Evolutionary conservation across 2,329 filamentous ascomycete genomes (phyloP), one percentile per base, ranked within the genome.

Genomic region (Tolypocladium nubicola): DNA sequence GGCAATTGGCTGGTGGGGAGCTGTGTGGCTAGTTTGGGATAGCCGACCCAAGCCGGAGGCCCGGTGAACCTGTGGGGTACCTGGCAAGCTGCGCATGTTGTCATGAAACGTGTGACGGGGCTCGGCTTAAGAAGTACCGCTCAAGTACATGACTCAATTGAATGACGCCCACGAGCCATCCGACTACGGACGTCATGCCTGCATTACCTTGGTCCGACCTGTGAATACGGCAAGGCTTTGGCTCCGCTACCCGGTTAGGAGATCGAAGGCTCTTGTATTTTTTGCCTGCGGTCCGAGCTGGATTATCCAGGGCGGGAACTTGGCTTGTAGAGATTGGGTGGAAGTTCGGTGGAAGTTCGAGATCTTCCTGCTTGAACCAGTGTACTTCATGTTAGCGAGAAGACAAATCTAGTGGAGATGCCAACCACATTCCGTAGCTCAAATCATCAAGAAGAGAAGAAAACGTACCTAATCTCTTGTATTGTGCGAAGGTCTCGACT

Each of bases 1-100:
- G 53, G 33, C 59, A 59, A 66, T 65, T 65, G 64, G 64, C 60
- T 59, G 52, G 49, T 53, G 35, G 55, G 54, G 23, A 23, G 53
- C 37, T 41, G 33, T 55, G 23, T 56, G 47, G 9, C 55, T 40
- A 23, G 38, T 23, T n/a, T 38, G 23, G 4, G 23, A 57, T 59
- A 61, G 61, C 61, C 60, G 61, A 62, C 45, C 52, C 54, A 58
- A 63, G 56, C 61, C 61, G 61, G 53, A 30, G 30, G 52, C 4
- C 53, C 8, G 30, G 19, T n/a, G 4, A 30, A 52, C 47, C 47
- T 35, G 47, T 5, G 47, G 14, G 19, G 10, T 21, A 50, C 47
- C 47, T 33, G 8, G 10, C 45, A 10, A 2, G 0, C 1, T 9
- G 26, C n/a, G 8, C 26, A 19, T 6, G 13, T 52, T 8, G 4